Conservation (phyloP, 495 filamentous ascomycete species). For the Beverwykella pulmonaria region DNA sequence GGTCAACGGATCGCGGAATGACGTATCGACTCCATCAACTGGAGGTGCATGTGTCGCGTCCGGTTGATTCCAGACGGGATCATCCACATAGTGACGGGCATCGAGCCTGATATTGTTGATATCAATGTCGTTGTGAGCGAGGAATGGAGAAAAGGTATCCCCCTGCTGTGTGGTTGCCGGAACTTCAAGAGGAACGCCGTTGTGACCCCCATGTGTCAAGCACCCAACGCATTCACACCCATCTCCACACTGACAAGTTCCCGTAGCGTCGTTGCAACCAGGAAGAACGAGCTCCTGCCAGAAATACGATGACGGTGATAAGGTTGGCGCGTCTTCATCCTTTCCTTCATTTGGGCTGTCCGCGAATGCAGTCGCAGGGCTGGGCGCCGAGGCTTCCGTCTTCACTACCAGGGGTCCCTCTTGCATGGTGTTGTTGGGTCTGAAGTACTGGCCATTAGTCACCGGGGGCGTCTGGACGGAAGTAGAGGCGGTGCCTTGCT, state of each 20-base stretch:
- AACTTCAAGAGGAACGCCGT: slow-evolving; percentile 27
- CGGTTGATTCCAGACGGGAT: too few relatives aligned
- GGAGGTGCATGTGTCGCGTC: too few relatives aligned
- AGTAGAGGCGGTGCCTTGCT: background rate
- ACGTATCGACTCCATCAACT: too few relatives aligned
- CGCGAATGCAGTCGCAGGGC: background rate
- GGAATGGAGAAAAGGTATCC: background rate
- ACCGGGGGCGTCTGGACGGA: background rate
- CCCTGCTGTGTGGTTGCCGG: background rate
- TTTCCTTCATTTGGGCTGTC: slow-evolving; percentile 33
- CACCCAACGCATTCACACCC: slow-evolving; percentile 40
- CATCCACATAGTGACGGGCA: too few relatives aligned
- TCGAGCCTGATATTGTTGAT: background rate
- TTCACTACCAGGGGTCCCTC: background rate
- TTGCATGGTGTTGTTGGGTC: background rate
- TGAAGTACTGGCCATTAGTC: background rate
- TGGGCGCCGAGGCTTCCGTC: slow-evolving; percentile 3
- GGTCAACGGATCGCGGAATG: too few relatives aligned
- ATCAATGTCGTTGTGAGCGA: background rate
- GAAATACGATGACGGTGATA: slow-evolving; percentile 38
- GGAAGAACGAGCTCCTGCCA: slow-evolving; percentile 33
- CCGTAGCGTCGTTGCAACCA: slow-evolving; percentile 36
- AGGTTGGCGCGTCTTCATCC: slow-evolving; percentile 27
- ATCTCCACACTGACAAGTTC: slow-evolving; percentile 40
- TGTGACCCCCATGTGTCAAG: slow-evolving; percentile 39